Evolutionary conservation across 805 yeast genomes (phyloP), one percentile per base, ranked within the genome.

Genomic region (Metschnikowia gruessii): DNA sequence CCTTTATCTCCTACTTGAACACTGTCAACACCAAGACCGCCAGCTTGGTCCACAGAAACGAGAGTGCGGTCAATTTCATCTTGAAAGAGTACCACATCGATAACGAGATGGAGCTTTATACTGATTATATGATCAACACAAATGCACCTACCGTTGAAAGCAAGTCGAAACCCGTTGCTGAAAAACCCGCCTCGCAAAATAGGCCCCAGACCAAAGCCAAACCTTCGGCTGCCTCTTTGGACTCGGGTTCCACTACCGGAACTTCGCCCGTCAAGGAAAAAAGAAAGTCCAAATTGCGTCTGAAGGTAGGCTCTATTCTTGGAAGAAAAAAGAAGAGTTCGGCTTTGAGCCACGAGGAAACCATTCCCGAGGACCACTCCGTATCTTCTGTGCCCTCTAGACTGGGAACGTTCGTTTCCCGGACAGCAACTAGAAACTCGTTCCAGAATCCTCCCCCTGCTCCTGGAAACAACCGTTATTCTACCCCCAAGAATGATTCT

Each of bases 231-330:
- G 41, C 45, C 8, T 49, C 58, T n/a, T 12, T 50, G 21, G 40
- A 29, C 36, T 51, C 63, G 2, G 52, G 49, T 1, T 42, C 49
- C 8, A 40, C 59, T 26, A 24, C 48, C 8, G 48, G 52, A 15
- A 31, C 51, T 48, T 65, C 49, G 53, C 61, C 48, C 47, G 54
- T 58, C 16, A 57, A 64, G 42, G 63, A 63, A 38, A 64, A 64
- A 49, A 60, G 61, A 43, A 60, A 61, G 28, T 65, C 70, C n/a
- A 75, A 74, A 38, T 63, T 87, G 56, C 80, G 80, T 64, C 84
- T 90, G 5, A 81, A 71, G 58, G 84, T 87, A 46, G 95, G 95
- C 9, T 83, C 94, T 0, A 78, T 87, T 51, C 81, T 87, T 57
- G 83, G 85, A 37, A 77, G 81, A 53, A 62, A 55, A 36, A 83